These are phyloP conservation scores for Penicillium coprophilum DNA, from an alignment of 495 filamentous ascomycete species.

Conservation along the genomic window DNA sequence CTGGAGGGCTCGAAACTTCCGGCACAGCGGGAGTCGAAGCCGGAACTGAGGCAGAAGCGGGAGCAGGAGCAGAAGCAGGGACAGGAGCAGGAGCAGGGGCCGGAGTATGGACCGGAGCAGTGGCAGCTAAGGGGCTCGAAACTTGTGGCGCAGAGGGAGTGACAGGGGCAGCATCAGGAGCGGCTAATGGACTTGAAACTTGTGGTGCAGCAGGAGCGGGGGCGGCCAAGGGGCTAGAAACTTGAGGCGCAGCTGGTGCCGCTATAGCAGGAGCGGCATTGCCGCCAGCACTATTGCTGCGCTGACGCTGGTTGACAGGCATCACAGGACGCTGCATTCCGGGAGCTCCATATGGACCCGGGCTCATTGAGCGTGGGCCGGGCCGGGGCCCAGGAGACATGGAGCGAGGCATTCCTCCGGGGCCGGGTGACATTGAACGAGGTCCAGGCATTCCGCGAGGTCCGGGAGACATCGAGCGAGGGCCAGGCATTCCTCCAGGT, in stretches of 20 bases:
- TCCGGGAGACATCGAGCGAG: slow-evolving; percentile 41
- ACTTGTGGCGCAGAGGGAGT: not conserved
- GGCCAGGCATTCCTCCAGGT: slow-evolving; percentile 20
- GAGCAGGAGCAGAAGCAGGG: slow-evolving; percentile 36
- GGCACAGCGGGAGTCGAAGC: too few species aligned
- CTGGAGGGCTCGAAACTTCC: slow-evolving; percentile 46
- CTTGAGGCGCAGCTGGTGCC: slow-evolving; percentile 47
- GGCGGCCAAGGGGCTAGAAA: slow-evolving; percentile 46
- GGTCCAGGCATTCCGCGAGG: slow-evolving; percentile 36
- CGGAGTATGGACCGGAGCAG: slow-evolving; percentile 23
- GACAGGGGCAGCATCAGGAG: not conserved
- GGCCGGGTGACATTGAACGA: slow-evolving; percentile 36
- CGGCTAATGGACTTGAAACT: too few species aligned
- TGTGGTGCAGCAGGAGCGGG: slow-evolving; percentile 27
- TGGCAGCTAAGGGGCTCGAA: not conserved
- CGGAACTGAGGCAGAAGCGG: slow-evolving; percentile 24
- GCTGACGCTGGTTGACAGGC: slow-evolving; percentile 41
- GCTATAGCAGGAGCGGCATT: slow-evolving; percentile 46
- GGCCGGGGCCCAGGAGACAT: slow-evolving; percentile 23
- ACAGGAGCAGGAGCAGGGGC: slow-evolving; percentile 29
- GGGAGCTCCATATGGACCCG: slow-evolving; percentile 49
- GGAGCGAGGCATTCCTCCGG: slow-evolving; percentile 19
- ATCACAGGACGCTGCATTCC: slow-evolving; percentile 47
- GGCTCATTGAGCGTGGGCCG: slow-evolving; percentile 45
- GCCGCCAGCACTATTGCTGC: slow-evolving; percentile 54